phyloP scores from a whole-genome alignment of 768 basidiomycete species.

The Neoboletus brunneissimus region DNA sequence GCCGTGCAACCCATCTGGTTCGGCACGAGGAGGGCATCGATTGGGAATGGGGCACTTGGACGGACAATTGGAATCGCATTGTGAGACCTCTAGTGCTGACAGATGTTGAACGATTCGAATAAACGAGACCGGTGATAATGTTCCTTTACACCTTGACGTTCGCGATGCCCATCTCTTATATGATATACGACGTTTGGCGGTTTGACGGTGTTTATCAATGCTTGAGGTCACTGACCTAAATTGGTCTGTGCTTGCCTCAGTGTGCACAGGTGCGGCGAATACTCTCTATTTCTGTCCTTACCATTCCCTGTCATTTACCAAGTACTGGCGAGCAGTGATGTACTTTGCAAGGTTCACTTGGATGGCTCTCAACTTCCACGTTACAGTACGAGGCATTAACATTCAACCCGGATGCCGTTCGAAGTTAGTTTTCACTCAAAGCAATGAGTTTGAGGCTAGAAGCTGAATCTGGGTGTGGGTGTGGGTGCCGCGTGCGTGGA shows the following conservation, averaged over 20 bases:
- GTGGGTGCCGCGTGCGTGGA: neutral
- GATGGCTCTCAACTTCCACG: too few species aligned
- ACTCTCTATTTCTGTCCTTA: neutral
- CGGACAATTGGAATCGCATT: slow-evolving; percentile 76
- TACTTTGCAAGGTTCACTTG: too few species aligned
- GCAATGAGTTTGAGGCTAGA: neutral
- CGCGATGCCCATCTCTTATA: neutral
- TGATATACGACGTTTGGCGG: neutral
- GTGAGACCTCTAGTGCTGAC: slow-evolving; percentile 56
- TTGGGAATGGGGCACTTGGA: slow-evolving; percentile 75
- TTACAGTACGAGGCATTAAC: neutral
- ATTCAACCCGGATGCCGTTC: too few species aligned
- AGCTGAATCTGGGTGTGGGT: neutral
- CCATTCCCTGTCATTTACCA: neutral
- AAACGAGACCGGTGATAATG: neutral
- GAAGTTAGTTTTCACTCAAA: neutral
- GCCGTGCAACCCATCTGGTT: slow-evolving; percentile 21
- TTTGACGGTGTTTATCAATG: neutral
- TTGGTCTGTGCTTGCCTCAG: neutral
- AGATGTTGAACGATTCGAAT: slow-evolving; percentile 29
- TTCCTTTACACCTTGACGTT: neutral
- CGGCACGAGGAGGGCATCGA: slow-evolving; percentile 24
- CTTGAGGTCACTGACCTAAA: neutral
- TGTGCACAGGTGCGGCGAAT: neutral
- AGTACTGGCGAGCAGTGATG: too few species aligned